A percentile compares a stretch with the other conserved stretches of the same genome.
Conservation (phyloP, 2,329 filamentous ascomycete species). For the Colletotrichum phormii region DNA sequence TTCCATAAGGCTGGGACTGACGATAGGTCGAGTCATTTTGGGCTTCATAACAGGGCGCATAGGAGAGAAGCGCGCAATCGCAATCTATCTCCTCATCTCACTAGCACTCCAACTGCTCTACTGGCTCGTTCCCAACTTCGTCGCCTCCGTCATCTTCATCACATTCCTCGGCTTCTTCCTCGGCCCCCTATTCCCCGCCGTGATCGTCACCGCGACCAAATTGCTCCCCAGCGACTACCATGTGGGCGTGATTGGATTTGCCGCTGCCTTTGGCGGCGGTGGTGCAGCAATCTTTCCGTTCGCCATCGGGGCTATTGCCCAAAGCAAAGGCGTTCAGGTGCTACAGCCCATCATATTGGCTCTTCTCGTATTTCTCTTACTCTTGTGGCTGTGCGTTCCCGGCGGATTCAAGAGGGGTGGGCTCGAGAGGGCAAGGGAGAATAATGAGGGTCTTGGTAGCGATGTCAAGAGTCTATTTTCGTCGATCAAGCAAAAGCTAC, state of each 20-base stretch:
- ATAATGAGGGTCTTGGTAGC: constrained; percentile 49
- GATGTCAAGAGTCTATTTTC: constrained; percentile 40
- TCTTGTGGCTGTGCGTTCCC: constrained; percentile 59
- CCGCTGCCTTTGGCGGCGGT: constrained; percentile 79
- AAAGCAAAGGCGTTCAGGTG: constrained; percentile 65
- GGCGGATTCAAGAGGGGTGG: constrained; percentile 53
- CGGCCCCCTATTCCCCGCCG: constrained; percentile 82
- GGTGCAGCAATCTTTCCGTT: constrained; percentile 77
- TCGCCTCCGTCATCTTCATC: constrained; percentile 78
- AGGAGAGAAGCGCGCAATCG: constrained; percentile 76
- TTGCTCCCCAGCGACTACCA: constrained; percentile 79
- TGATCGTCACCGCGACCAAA: constrained; percentile 79
- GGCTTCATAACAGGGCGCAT: constrained; percentile 81
- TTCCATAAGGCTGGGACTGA: constrained; percentile 70
- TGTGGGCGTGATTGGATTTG: constrained; percentile 84
- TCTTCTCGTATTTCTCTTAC: constrained; percentile 56
- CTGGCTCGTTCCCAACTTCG: constrained; percentile 84
- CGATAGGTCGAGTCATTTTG: constrained; percentile 76
- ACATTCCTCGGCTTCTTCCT: constrained; percentile 82
- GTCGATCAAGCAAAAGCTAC: not conserved
- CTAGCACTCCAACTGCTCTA: constrained; percentile 78
- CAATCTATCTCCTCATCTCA: constrained; percentile 71
- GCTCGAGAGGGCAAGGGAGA: constrained; percentile 53
- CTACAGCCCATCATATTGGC: constrained; percentile 67
- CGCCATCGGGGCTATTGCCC: constrained; percentile 75